Base-by-base conservation (phyloP, 208 protist species). In the Trypanosoma caninum region DNA sequence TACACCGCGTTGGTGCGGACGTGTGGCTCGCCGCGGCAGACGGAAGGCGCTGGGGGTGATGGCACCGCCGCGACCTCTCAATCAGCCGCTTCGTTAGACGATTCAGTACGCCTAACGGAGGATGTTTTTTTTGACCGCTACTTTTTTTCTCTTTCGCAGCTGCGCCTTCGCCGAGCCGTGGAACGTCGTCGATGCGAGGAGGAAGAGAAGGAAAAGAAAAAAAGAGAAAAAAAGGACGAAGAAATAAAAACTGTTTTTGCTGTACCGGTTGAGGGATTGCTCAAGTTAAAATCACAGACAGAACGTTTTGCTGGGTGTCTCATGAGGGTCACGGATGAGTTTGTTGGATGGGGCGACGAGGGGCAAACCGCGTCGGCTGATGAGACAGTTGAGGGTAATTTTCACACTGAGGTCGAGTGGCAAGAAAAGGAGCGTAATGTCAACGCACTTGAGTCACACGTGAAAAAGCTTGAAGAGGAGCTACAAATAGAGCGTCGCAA, bases 41-140 rank as follows among this genome's bases (percentile, higher is more conserved):
- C 42, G 13, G 13, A 18, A 3, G 3, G 7, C 2, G 7, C 34
- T 38, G 34, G 9, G 7, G 34, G 9, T 50, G 18, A 14, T 28
- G 44, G 18, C 48, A 34, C 14, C 31, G 28, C 25, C 9, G 20
- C 27, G 14, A 11, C 13, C 20, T 18, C 10, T 22, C 53, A 53
- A n/a, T n/a, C n/a, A n/a, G n/a, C 33, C 1, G 14, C 33, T 11
- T 33, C 48, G 5, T 47, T 55, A 33, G 31, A 46, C 16, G 25
- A 48, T 5, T 54, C 46, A 2, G 18, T 25, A 5, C 59, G 63
- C 20, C 52, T 93, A 1, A 75, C 45, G 6, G 78, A 86, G 51
- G 78, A 90, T 59, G 72, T 65, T n/a, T 93, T 93, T 47, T 89
- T 93, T 63, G 80, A 89, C 35, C 86, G 82, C 20, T 93, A 93